phyloP scores from a whole-genome alignment of 164 flowering plant species.

The Santalum album region DNA sequence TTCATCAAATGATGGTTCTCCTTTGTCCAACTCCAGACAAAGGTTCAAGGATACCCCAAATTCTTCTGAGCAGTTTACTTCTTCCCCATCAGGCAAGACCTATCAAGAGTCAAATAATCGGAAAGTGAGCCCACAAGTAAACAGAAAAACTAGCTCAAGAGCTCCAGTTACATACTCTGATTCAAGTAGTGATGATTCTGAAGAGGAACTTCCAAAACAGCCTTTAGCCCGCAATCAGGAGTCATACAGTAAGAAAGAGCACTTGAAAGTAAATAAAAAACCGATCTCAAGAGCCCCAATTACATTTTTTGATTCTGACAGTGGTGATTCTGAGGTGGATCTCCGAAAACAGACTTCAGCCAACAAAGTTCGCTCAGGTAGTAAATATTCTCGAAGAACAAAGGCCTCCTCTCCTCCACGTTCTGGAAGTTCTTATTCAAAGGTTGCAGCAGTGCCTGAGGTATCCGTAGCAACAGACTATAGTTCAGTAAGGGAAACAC shows the following conservation, averaged over 20 bases:
- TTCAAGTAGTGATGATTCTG: conserved; percentile 19
- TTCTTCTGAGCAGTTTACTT: conserved; percentile 13
- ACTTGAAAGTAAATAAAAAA: conserved; percentile 4
- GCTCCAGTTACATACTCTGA: conserved; percentile 7
- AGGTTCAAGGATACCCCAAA: conserved; percentile 12
- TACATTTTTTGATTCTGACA: conserved; percentile 27
- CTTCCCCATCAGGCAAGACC: conserved; percentile 9
- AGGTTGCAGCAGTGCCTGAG: conserved; percentile 11
- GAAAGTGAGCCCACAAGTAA: conserved; percentile 8
- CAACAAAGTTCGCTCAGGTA: conserved; percentile 14
- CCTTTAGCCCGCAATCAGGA: conserved; percentile 8
- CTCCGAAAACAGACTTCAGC: conserved; percentile 12
- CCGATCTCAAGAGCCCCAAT: conserved; percentile 14
- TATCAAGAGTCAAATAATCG: conserved; percentile 11
- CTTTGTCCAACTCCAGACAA: conserved; percentile 9
- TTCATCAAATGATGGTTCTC: conserved; percentile 18
- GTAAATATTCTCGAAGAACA: conserved; percentile 48
- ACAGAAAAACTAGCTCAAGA: conserved; percentile 14
- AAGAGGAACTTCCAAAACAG: conserved; percentile 19
- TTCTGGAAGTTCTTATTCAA: conserved; percentile 10
- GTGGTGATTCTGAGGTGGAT: conserved; percentile 29
- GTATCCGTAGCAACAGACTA: conserved; percentile 15
- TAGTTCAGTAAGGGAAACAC: conserved; percentile 17
- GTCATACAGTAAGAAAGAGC: conserved; percentile 4
- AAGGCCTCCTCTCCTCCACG: conserved; percentile 24